These are phyloP conservation scores for Plasmodium malariae DNA, from an alignment of 169 alveolate species.

Conservation along the genomic window DNA sequence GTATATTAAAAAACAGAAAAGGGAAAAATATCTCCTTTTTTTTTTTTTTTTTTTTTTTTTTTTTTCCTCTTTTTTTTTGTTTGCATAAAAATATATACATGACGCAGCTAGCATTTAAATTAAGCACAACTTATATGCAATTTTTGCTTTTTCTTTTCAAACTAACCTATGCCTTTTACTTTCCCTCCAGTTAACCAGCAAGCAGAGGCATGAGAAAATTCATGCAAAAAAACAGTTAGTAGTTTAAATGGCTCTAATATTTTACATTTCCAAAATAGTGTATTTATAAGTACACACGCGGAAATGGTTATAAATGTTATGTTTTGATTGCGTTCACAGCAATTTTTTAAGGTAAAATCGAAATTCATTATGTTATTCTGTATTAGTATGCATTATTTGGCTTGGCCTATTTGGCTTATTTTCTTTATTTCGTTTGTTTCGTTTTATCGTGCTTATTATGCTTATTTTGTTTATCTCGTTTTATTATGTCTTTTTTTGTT, in stretches of 20 bases:
- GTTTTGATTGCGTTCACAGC: slow-evolving; percentile 70
- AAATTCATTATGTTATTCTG: slow-evolving; percentile 28
- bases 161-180: slow-evolving; percentile 82
- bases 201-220: slow-evolving; percentile 86
- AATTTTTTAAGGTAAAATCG: slow-evolving; percentile 47
- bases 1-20: background rate
- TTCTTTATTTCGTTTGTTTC: too few species aligned
- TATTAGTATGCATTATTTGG: background rate
- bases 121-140: background rate
- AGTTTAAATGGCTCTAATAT: slow-evolving; percentile 82
- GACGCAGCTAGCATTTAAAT: too few species aligned
- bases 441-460: too few species aligned
- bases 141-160: slow-evolving; percentile 20
- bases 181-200: slow-evolving; percentile 86
- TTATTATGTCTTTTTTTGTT: too few species aligned
- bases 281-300: slow-evolving; percentile 37
- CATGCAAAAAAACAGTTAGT: slow-evolving; percentile 84
- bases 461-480: too few species aligned
- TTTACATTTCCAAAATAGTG: slow-evolving; percentile 66
- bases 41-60: too few species aligned
- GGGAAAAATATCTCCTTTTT: too few species aligned
- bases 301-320: slow-evolving; percentile 39
- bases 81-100: too few species aligned
- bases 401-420: background rate
- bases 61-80: background rate